Evolutionary conservation across 2,329 filamentous ascomycete species (phyloP), one percentile per base, ranked within the genome.

Genomic region (Myotisia sp.): DNA sequence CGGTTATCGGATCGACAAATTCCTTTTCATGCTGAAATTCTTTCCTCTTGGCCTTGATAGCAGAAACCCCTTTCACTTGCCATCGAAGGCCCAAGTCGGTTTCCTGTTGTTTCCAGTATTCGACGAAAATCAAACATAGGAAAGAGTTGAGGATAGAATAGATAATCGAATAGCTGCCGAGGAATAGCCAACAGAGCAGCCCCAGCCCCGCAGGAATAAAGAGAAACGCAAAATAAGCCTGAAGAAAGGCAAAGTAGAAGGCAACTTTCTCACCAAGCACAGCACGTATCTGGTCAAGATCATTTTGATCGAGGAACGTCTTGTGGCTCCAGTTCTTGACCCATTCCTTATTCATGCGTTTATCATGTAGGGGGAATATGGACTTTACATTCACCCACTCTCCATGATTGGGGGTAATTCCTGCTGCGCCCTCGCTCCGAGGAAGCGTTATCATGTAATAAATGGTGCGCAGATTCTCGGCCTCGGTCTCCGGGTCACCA

Each of bases 51-150:
- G 73, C 73, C 49, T 93, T 82, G 34, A 94, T 83, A 32, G 66
- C 70, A 3, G 81, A 86, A 1, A 92, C 85, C 5, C 81, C 80
- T 33, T 80, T 76, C 3, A 93, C 85, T 9, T 81, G 80, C 87
- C 87, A 95, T 46, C 83, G 74, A 10, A 93, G 74, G 6, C 79
- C 77, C 5, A 95, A 65, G 50, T 95, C 86, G 1, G 76, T 66
- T 56, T 95, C 84, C 54, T 92, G 83, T 48, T 87, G 79, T 62
- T 92, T 93, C 87, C 87, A 95, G 57, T 81, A 93, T 53, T 95
- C 87, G 37, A 92, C 79, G 51, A 94, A 94, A 30, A 87, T 63
- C 2, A 90, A 76, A 37, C 79, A 79, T 83, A 86, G 93, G n/a
- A 93, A 61, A 21, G 76, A 79, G 51, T 78, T 86, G 28, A 78